A percentile compares a stretch with the other conserved stretches of the same genome.
These are phyloP conservation scores for Bothriochloa decipiens DNA, from an alignment of 176 grass and related monocot species.

Conservation along the genomic window DNA sequence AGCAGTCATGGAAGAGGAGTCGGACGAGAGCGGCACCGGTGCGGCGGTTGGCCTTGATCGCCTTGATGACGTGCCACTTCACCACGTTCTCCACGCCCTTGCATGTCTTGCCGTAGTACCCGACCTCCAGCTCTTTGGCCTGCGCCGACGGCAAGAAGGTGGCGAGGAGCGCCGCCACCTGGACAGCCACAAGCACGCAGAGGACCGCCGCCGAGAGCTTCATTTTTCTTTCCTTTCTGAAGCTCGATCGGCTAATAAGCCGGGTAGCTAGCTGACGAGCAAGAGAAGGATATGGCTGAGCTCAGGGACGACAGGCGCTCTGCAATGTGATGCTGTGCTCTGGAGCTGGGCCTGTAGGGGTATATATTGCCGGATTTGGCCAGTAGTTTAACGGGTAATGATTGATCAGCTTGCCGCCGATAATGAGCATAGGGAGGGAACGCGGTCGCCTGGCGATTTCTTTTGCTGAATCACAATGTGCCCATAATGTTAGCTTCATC, in stretches of 20 bases:
- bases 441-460: not conserved
- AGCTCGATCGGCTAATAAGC: not conserved
- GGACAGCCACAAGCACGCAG: constrained; percentile 30
- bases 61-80: constrained; percentile 41
- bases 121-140: constrained; percentile 35
- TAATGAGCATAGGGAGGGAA: not conserved
- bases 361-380: constrained; percentile 30
- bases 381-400: constrained; percentile 4
- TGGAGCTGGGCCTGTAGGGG: not conserved
- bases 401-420: not conserved
- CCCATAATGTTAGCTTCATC: not conserved
- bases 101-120: constrained; percentile 55
- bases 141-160: not conserved
- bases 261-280: not conserved
- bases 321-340: not conserved
- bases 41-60: constrained; percentile 51
- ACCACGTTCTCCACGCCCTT: constrained; percentile 45
- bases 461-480: not conserved
- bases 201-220: constrained; percentile 41
- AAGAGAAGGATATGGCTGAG: not conserved
- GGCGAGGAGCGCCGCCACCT: constrained; percentile 31
- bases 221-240: not conserved
- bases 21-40: constrained; percentile 59
- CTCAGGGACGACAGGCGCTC: not conserved
- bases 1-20: constrained; percentile 74